A percentile compares a stretch with the other conserved stretches of the same genome.
Conservation (phyloP, 495 filamentous ascomycete species). For the Xylona heveae region DNA sequence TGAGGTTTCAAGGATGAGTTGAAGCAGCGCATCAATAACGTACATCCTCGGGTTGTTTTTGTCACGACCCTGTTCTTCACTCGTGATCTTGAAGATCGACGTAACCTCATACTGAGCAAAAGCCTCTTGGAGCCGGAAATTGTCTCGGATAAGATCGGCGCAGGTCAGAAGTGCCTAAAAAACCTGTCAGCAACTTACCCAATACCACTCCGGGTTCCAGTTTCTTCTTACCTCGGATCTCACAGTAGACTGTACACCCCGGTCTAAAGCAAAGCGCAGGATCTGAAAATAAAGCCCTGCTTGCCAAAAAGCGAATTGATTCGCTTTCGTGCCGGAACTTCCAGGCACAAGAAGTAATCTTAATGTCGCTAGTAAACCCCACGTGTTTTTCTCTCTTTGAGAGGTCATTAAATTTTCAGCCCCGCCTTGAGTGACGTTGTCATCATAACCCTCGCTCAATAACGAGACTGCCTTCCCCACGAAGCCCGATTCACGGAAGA, state of each 20-base stretch:
- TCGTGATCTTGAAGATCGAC: constrained; percentile 29
- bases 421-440: constrained; percentile 33
- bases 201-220: not conserved
- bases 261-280: constrained; percentile 67
- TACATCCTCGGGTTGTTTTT: constrained; percentile 39
- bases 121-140: constrained; percentile 54
- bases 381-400: constrained; percentile 78
- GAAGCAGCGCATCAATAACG: constrained; percentile 86
- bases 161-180: constrained; percentile 56
- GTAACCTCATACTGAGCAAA: constrained; percentile 71
- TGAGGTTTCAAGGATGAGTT: constrained; percentile 52
- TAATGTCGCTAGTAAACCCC: constrained; percentile 69
- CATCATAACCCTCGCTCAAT: constrained; percentile 37
- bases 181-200: constrained; percentile 6
- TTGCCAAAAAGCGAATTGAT: constrained; percentile 72
- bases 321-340: constrained; percentile 55
- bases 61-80: constrained; percentile 15
- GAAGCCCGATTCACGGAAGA: constrained; percentile 80
- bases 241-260: constrained; percentile 48
- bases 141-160: constrained; percentile 74
- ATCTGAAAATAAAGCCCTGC: constrained; percentile 64
- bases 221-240: constrained; percentile 45
- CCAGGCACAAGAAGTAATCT: constrained; percentile 68
- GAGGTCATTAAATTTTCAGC: constrained; percentile 49
- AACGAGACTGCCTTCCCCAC: constrained; percentile 51